A percentile compares a stretch with the other conserved stretches of the same genome.
Evolutionary conservation across 768 basidiomycete genomes (phyloP).

Genomic region (Calocera cornea): DNA sequence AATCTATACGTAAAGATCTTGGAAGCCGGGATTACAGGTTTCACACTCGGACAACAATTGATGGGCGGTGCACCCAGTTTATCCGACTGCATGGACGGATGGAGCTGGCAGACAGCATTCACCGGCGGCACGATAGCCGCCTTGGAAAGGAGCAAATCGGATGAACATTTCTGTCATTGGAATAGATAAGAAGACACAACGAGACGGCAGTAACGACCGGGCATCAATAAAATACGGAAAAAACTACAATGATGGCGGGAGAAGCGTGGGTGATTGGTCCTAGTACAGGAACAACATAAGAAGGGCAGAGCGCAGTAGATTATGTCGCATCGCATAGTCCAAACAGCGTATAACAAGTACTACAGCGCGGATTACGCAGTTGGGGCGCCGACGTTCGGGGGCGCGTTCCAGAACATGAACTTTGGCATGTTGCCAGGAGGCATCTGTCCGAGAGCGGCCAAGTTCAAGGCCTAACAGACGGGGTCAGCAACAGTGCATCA

Average conservation of each 20-base stretch:
- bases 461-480: not conserved
- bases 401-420: constrained; percentile 5
- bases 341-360: not conserved
- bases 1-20: not conserved
- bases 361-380: not conserved
- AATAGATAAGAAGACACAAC: too few relatives aligned
- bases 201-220: too few relatives aligned
- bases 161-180: too few relatives aligned
- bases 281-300: not conserved
- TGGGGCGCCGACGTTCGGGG: not conserved
- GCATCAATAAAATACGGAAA: not conserved
- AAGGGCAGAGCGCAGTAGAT: not conserved
- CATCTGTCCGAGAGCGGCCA: not conserved
- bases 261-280: not conserved
- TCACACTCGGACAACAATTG: not conserved
- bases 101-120: too few relatives aligned
- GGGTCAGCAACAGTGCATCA: not conserved
- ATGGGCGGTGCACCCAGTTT: not conserved
- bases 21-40: not conserved
- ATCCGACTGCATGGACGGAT: not conserved
- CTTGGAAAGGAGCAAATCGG: too few relatives aligned
- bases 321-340: not conserved
- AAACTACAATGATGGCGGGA: not conserved
- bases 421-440: constrained; percentile 2
- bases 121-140: too few relatives aligned